Conservation (phyloP, 2,329 filamentous ascomycete genomes). For the Zelopaecilomyces penicillatus region DNA sequence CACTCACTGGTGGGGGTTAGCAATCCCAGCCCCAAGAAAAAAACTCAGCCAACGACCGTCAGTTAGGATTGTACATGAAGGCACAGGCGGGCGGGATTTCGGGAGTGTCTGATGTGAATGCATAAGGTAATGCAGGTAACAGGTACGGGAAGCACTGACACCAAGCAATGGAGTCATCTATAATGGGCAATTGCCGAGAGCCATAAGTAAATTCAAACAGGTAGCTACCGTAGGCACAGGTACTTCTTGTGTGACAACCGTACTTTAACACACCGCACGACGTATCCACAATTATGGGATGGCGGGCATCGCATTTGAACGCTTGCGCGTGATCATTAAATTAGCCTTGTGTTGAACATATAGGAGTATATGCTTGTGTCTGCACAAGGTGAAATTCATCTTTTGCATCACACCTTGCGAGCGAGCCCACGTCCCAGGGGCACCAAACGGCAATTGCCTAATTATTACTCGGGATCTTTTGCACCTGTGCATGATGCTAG, state of each 20-base stretch:
- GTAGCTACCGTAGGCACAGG: neutral
- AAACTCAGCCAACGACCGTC: neutral
- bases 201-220: neutral
- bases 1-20: too few species aligned
- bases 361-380: neutral
- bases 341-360: neutral
- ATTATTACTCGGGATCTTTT: too few species aligned
- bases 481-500: too few species aligned
- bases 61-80: neutral
- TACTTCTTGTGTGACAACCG: neutral
- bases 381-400: too few species aligned
- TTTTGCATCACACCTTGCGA: too few species aligned
- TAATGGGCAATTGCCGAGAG: neutral
- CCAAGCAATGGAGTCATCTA: neutral
- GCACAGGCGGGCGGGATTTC: too few species aligned
- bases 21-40: neutral
- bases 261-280: neutral
- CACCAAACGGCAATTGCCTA: too few species aligned
- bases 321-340: too few species aligned
- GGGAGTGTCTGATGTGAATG: neutral
- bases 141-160: neutral
- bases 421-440: too few species aligned
- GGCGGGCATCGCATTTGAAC: too few species aligned
- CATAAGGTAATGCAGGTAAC: neutral
- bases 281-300: too few species aligned